These are phyloP conservation scores for Podaxis sp. DNA, from an alignment of 768 basidiomycete genomes.

Conservation along the genomic window DNA sequence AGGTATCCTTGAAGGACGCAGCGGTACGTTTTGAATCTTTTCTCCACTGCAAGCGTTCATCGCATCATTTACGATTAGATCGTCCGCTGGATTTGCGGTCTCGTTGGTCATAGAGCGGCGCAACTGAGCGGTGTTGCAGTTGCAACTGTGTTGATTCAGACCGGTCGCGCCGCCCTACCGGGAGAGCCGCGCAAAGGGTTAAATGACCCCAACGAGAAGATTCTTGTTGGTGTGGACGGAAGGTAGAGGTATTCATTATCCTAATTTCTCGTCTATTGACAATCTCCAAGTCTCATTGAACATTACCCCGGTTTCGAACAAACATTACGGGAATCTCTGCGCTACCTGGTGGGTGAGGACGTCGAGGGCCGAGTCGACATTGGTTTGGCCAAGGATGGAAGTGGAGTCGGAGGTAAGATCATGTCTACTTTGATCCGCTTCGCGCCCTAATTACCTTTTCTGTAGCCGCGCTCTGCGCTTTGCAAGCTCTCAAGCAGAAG, in stretches of 20 bases:
- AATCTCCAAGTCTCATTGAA: constrained; percentile 69
- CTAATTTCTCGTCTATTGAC: constrained; percentile 1
- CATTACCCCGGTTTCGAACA: constrained; percentile 88
- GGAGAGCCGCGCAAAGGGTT: constrained; percentile 30
- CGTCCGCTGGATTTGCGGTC: constrained; percentile 74
- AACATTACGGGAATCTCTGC: constrained; percentile 71
- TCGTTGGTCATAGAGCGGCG: constrained; percentile 83
- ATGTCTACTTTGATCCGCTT: constrained; percentile 10
- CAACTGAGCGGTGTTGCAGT: constrained; percentile 84
- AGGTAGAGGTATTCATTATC: constrained; percentile 45
- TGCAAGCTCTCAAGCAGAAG: constrained; percentile 70
- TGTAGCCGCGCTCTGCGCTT: constrained; percentile 83
- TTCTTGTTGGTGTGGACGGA: constrained; percentile 91
- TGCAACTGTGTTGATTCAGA: constrained; percentile 84
- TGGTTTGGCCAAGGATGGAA: constrained; percentile 95
- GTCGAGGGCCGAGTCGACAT: constrained; percentile 81
- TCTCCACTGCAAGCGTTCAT: neutral
- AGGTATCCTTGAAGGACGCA: constrained; percentile 60
- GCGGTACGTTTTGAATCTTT: constrained; percentile 33
- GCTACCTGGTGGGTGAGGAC: constrained; percentile 74
- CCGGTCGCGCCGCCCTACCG: constrained; percentile 58
- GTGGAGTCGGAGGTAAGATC: constrained; percentile 92
- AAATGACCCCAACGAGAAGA: constrained; percentile 42
- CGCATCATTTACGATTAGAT: constrained; percentile 45
- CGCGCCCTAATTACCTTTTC: constrained; percentile 13